Percentiles rank a stretch among this genome's conserved stretches.
Conservation (phyloP, 2,329 filamentous ascomycete genomes). For the Orbilia javanica region DNA sequence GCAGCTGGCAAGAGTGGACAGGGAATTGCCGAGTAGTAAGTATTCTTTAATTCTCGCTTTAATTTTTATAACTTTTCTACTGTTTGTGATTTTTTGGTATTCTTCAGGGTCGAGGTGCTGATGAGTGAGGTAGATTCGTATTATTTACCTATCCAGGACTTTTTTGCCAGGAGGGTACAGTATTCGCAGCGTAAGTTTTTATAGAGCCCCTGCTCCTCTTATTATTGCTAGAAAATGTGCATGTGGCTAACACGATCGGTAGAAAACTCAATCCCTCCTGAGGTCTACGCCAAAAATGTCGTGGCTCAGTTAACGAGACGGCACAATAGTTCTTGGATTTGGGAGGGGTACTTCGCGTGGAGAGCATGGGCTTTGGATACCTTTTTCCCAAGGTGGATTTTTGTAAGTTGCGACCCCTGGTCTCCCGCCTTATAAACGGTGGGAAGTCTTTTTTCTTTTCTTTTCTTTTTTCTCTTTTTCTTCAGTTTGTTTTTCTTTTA, state of each 20-base stretch:
- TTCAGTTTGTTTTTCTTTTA: background rate
- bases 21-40: constrained; percentile 38
- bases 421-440: too few relatives aligned
- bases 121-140: constrained; percentile 54
- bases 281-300: constrained; percentile 59
- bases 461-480: background rate
- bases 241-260: background rate
- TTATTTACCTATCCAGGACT: constrained; percentile 60
- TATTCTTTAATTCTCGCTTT: too few relatives aligned
- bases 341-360: constrained; percentile 59
- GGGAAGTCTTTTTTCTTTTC: too few relatives aligned
- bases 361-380: constrained; percentile 59
- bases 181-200: constrained; percentile 58
- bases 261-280: constrained; percentile 59
- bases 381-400: constrained; percentile 61
- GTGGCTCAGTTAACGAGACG: constrained; percentile 59
- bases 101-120: background rate
- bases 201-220: background rate
- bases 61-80: constrained; percentile 1
- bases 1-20: constrained; percentile 52
- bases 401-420: constrained; percentile 59
- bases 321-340: constrained; percentile 58
- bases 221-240: background rate
- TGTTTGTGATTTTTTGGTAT: too few relatives aligned
- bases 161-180: constrained; percentile 53